Evolutionary conservation across 352 stramenopile species (phyloP), one percentile per base, ranked within the genome.

Genomic region (Globisporangium yorkense): DNA sequence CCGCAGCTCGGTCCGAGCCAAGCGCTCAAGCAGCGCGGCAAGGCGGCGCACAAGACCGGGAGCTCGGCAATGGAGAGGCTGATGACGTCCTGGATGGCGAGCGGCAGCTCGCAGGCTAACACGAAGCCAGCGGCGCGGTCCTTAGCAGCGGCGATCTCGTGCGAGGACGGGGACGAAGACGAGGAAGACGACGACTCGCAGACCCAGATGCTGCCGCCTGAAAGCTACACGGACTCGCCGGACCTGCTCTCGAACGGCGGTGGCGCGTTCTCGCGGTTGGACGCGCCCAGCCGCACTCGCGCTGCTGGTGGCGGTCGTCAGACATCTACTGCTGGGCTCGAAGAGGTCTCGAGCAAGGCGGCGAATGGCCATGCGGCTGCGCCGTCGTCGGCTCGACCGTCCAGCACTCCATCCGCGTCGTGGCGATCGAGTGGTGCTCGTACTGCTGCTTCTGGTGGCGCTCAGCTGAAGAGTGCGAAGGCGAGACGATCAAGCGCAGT

Each of bases 131-230:
- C 57, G 29, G 31, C 35, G n/a, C 31, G 31, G 5, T 35, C 31
- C 5, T 35, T 35, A 35, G 31, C 31, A 7, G 31, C 31, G 5
- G 31, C 31, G 31, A 35, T 35, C 31, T 35, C 31, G 31, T 9
- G 31, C 58, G 43, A 57, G 5, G 33, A 62, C 15, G 52, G 52
- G 24, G 35, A 54, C 13, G 35, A 61, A 1, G 51, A 66, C 4
- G 50, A 68, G 9, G 59, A 76, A 0, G 52, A 67, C 1, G 58
- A 63, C 27, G 59, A 72, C 20, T 60, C 59, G 45, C 59, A 60
- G 53, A 65, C 59, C 13, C 52, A 65, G 54, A 56, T 65, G 59
- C 52, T 54, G 39, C 27, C 27, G n/a, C 45, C n/a, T 10, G 53
- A 6, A 18, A 4, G 39, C 3, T 57, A 54, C 27, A 44, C 52